phyloP scores from a whole-genome alignment of 1,284 basidiomycete genomes.

The Butyriboletus appendiculatus region DNA sequence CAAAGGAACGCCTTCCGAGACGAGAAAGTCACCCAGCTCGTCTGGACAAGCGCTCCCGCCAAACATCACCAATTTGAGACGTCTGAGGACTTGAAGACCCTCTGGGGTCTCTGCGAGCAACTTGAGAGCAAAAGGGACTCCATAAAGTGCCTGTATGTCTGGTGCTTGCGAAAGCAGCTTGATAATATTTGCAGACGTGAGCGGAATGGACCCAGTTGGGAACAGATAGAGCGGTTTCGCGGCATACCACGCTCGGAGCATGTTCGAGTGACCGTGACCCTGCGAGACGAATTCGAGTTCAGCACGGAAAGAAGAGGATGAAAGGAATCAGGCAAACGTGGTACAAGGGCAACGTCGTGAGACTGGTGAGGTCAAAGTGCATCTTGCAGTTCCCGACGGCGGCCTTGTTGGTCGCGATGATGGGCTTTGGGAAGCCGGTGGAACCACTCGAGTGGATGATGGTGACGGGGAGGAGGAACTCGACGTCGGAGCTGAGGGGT shows the following conservation, averaged over 20 bases:
- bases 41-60: slow-evolving; percentile 49
- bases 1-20: slow-evolving; percentile 51
- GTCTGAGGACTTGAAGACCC: slow-evolving; percentile 46
- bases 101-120: slow-evolving; percentile 53
- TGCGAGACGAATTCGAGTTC: slow-evolving; percentile 2
- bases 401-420: slow-evolving; percentile 42
- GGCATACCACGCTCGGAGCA: slow-evolving; percentile 41
- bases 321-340: slow-evolving; percentile 35
- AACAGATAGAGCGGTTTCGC: slow-evolving; percentile 51
- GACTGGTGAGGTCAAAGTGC: slow-evolving; percentile 48
- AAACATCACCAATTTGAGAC: slow-evolving; percentile 53
- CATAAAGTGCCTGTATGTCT: slow-evolving; percentile 20
- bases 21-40: slow-evolving; percentile 57
- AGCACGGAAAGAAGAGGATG: background rate
- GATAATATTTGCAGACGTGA: slow-evolving; percentile 51
- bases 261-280: slow-evolving; percentile 24
- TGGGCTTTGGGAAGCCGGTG: slow-evolving; percentile 47
- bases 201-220: slow-evolving; percentile 47
- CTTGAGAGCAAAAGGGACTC: slow-evolving; percentile 33
- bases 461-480: slow-evolving; percentile 45
- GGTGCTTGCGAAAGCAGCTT: slow-evolving; percentile 30
- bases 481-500: slow-evolving; percentile 46
- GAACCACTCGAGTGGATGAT: slow-evolving; percentile 67
- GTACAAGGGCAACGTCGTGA: slow-evolving; percentile 45
- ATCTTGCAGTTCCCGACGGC: slow-evolving; percentile 39